Evolutionary conservation across 495 filamentous ascomycete genomes (phyloP), one percentile per base, ranked within the genome.

Genomic region (Pyrenopolyporus hunteri): DNA sequence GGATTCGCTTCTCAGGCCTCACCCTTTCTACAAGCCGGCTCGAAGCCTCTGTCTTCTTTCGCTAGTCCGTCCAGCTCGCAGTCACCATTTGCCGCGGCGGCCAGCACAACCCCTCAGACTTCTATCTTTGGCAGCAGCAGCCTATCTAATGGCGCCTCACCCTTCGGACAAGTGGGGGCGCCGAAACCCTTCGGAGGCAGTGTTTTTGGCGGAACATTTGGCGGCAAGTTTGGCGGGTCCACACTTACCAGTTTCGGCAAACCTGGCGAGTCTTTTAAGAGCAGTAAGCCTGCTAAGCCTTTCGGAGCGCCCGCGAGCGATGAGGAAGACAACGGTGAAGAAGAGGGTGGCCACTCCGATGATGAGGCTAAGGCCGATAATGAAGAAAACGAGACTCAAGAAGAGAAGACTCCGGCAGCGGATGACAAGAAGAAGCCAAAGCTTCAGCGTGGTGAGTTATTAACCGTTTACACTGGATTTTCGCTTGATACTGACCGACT

Each of bases 231-330:
- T 9, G 68, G 77, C 8, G 76, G 78, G 20, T 73, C 80, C 8
- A 77, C 76, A 14, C 72, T 91, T 11, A 82, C 79, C 4, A 87
- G 78, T 67, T 95, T 95, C 72, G 89, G 87, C 11, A 85, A 85
- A 28, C 83, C 86, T 22, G 84, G 80, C 43, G 75, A 77, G 25
- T 70, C 83, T 31, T 76, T 85, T 42, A 83, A 81, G 60, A 75
- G 75, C 39, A 82, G 76, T 26, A 85, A 85, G 69, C 82, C 86
- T 28, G 76, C 82, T 5, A 89, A 82, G 72, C 76, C 89, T 0
- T 89, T 96, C 63, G 91, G 92, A 7, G 87, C 88, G 6, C 81
- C 85, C 6, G 83, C 83, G 31, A 82, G 82, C 29, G 85, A 88
- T n/a, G 79, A 75, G 3, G 83, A 87, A 13, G 83, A 83, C 3